These are phyloP conservation scores for Plasmodium gonderi DNA, from an alignment of 169 alveolate species.

Conservation along the genomic window DNA sequence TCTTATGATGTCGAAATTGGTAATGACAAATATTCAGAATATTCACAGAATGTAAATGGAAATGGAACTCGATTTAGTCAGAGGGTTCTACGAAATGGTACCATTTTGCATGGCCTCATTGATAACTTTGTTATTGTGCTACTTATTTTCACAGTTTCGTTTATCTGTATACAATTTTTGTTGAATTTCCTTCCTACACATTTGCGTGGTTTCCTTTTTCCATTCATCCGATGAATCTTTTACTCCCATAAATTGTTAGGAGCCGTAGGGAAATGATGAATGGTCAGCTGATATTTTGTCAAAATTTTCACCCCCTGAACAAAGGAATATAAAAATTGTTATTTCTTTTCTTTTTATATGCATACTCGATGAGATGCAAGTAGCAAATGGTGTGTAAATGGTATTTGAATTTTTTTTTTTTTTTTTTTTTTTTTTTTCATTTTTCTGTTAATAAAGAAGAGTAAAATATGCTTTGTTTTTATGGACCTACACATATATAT, in stretches of 20 bases:
- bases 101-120: too few relatives aligned
- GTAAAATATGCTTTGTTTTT: not conserved
- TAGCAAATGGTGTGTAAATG: not conserved
- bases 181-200: not conserved
- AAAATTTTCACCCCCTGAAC: not conserved
- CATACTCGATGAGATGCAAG: not conserved
- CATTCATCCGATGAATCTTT: not conserved
- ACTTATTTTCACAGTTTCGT: too few relatives aligned
- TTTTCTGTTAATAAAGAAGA: not conserved
- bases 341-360: not conserved
- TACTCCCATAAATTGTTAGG: not conserved
- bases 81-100: constrained; percentile 57
- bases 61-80: constrained; percentile 30
- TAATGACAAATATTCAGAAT: not conserved
- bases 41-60: not conserved
- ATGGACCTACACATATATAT: not conserved
- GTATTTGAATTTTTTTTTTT: not conserved
- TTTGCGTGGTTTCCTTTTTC: not conserved
- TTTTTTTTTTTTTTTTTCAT: not conserved
- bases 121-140: too few relatives aligned
- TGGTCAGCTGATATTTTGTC: not conserved
- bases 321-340: not conserved
- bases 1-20: constrained; percentile 12
- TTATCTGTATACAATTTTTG: not conserved
- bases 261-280: constrained; percentile 4